Evolutionary conservation across 352 stramenopile genomes (phyloP).

Genomic region (Elongisporangium undulatum): DNA sequence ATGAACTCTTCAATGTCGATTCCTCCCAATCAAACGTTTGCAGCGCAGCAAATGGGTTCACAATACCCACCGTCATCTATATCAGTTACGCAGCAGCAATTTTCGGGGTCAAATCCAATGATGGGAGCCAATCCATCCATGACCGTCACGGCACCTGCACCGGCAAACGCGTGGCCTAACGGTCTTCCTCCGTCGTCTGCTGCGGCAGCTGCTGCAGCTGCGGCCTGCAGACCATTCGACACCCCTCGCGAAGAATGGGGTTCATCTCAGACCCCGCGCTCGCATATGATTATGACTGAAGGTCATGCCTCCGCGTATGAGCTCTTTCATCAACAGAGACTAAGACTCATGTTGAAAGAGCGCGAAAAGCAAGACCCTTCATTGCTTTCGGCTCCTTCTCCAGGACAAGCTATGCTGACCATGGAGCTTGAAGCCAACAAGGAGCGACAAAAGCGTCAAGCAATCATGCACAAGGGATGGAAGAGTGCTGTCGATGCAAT

Average conservation of each 20-base stretch:
- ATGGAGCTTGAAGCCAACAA: constrained; percentile 88
- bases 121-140: background rate
- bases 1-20: constrained; percentile 24
- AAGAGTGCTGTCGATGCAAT: constrained; percentile 83
- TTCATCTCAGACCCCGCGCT: constrained; percentile 79
- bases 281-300: constrained; percentile 78
- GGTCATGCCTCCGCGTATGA: constrained; percentile 81
- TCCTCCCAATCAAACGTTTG: constrained; percentile 6
- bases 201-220: constrained; percentile 20
- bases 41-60: background rate
- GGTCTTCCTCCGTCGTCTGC: constrained; percentile 36
- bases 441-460: constrained; percentile 80
- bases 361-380: constrained; percentile 77
- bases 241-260: constrained; percentile 85
- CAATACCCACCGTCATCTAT: constrained; percentile 1
- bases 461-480: constrained; percentile 88
- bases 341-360: constrained; percentile 83
- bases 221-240: constrained; percentile 42
- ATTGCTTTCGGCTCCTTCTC: constrained; percentile 70
- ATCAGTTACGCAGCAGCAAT: background rate
- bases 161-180: background rate
- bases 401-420: constrained; percentile 82
- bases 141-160: background rate
- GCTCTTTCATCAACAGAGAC: constrained; percentile 81
- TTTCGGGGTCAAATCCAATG: background rate